phyloP scores from a whole-genome alignment of 371 early-diverging fungal species.

The Mucor saturninus region DNA sequence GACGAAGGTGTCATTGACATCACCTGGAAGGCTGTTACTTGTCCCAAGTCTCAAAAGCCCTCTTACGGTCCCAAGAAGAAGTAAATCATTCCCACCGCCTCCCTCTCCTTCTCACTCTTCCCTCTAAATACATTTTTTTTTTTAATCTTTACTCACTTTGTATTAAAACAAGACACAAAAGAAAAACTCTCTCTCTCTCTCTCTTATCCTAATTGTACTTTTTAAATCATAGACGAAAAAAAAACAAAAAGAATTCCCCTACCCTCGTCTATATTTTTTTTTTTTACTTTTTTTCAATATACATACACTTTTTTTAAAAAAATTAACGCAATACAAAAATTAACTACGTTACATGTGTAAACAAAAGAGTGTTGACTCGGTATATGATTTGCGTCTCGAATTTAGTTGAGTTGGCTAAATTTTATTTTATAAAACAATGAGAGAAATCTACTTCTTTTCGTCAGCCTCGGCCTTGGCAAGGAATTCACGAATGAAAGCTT shows the following conservation, averaged over 20 bases:
- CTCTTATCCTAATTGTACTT: slow-evolving; percentile 4
- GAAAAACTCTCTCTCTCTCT: not conserved
- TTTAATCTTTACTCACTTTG: not conserved
- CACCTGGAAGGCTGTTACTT: slow-evolving; percentile 46
- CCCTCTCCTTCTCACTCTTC: not conserved
- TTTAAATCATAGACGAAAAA: slow-evolving; percentile 8
- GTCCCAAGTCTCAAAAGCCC: slow-evolving; percentile 24
- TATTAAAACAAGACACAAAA: not conserved
- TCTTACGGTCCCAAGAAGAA: slow-evolving; percentile 31
- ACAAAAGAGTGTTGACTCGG: no score
- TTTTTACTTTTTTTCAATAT: not conserved
- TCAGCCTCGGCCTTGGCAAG: slow-evolving; percentile 66
- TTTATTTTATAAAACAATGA: slow-evolving; percentile 1
- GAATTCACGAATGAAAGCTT: slow-evolving; percentile 72
- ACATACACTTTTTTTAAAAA: slow-evolving; percentile 1
- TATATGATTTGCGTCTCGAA: not conserved
- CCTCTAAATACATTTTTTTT: not conserved
- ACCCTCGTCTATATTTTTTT: not conserved
- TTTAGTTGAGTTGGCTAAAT: not conserved
- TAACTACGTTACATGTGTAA: no score
- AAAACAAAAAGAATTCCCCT: slow-evolving; percentile 1
- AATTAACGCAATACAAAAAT: not conserved
- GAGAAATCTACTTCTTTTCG: slow-evolving; percentile 47
- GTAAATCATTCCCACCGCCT: slow-evolving; percentile 5
- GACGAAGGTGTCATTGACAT: slow-evolving; percentile 51